Evolutionary conservation across 768 basidiomycete species (phyloP).

Genomic region (Lyophyllum shimeji): DNA sequence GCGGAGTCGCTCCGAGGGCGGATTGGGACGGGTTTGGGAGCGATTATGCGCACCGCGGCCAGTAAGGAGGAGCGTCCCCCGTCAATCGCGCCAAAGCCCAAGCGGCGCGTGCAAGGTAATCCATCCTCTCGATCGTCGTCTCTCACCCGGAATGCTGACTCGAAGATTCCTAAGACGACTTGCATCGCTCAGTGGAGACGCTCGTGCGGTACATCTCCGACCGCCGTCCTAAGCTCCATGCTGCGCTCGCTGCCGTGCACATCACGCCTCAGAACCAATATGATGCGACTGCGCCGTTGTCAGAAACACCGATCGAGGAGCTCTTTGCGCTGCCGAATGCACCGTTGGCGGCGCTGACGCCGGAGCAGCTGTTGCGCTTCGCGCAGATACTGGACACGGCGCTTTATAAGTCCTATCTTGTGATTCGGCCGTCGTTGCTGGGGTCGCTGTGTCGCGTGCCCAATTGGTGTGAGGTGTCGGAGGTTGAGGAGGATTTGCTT

Average conservation of each 20-base stretch:
- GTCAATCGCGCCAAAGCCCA: constrained; percentile 42
- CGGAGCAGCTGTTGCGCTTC: constrained; percentile 83
- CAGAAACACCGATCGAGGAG: constrained; percentile 69
- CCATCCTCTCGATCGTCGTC: constrained; percentile 14
- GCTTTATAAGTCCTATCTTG: constrained; percentile 88
- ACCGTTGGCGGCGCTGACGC: constrained; percentile 67
- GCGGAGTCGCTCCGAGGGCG: constrained; percentile 47
- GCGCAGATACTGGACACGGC: constrained; percentile 96
- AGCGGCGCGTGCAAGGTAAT: constrained; percentile 29
- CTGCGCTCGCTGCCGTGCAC: constrained; percentile 68
- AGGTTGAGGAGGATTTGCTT: constrained; percentile 86
- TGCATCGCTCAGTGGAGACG: constrained; percentile 78
- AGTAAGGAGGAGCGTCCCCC: constrained; percentile 64
- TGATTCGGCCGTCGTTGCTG: constrained; percentile 76
- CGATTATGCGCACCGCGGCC: constrained; percentile 38
- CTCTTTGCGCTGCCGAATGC: constrained; percentile 78
- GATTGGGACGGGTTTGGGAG: constrained; percentile 46
- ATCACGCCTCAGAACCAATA: constrained; percentile 70
- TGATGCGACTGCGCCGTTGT: constrained; percentile 66
- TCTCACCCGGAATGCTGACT: neutral
- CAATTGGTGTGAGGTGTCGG: constrained; percentile 97
- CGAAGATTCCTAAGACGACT: constrained; percentile 43
- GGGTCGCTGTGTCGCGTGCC: constrained; percentile 86
- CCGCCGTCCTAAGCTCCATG: constrained; percentile 81
- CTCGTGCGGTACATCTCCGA: constrained; percentile 88